These are phyloP conservation scores for Scleromitrula shiraiana DNA, from an alignment of 2,329 filamentous ascomycete species.

Conservation along the genomic window DNA sequence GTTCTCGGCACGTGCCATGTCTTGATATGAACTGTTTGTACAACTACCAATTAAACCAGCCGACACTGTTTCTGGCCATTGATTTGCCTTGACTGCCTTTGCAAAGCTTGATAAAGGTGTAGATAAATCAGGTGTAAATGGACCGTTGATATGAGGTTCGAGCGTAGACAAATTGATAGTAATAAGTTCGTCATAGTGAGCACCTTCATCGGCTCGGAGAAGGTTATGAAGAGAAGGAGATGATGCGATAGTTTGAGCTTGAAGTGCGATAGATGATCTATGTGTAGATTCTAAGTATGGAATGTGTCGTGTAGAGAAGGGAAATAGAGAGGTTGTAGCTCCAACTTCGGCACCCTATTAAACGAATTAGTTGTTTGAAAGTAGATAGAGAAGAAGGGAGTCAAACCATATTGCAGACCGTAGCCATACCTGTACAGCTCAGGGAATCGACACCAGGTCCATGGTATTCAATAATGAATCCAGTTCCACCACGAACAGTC, in stretches of 20 bases:
- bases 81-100: conserved; percentile 70
- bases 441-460: conserved; percentile 83
- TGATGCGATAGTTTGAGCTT: conserved; percentile 26
- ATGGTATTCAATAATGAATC: conserved; percentile 90
- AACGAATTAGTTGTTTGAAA: neutral
- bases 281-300: conserved; percentile 84
- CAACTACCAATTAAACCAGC: conserved; percentile 95
- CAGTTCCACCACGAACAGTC: conserved; percentile 89
- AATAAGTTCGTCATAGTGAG: conserved; percentile 84
- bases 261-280: conserved; percentile 40
- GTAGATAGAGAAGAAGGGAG: neutral
- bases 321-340: conserved; percentile 70
- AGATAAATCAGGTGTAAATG: conserved; percentile 91
- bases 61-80: conserved; percentile 86
- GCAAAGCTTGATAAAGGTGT: conserved; percentile 89
- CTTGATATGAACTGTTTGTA: conserved; percentile 97
- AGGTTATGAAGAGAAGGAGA: conserved; percentile 45
- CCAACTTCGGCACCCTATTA: conserved; percentile 68
- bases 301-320: conserved; percentile 75
- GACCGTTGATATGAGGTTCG: conserved; percentile 95
- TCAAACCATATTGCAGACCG: conserved; percentile 67
- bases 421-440: conserved; percentile 89
- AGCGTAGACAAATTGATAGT: conserved; percentile 83
- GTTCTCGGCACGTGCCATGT: conserved; percentile 93
- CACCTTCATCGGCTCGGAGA: conserved; percentile 70